Base-by-base conservation (phyloP, 495 filamentous ascomycete genomes). In the Thozetella sp. region DNA sequence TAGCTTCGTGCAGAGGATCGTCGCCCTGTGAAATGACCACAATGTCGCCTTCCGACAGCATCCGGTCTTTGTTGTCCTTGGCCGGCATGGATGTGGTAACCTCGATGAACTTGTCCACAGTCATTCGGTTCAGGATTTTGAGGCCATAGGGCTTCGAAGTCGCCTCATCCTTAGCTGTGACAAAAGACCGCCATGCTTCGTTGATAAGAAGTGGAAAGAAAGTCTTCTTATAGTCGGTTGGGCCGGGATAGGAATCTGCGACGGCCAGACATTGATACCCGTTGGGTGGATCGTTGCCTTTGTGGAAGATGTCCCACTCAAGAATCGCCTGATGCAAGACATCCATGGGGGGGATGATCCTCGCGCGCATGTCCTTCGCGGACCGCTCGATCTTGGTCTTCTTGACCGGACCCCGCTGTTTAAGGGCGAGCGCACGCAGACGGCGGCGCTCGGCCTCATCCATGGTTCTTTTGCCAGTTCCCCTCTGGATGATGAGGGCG, bases 141-240 rank as follows among this genome's bases (percentile, higher is more conserved):
- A 97, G 84, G 54, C 93, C 91, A 60, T 95, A 91, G 0, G 89
- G 80, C 58, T 88, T 91, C 66, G 87, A 88, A 23, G 78, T 87
- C 15, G 85, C 84, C 72, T 99, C 96, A 66, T 99, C 93, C 67
- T 91, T 92, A 2, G 90, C 86, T 51, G 91, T 91, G 27, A 96
- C 86, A 65, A 99, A 95, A 1, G 91, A 89, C 70, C 96, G 91
- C 95, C 95, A 99, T 52, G 93, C 94, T 72, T 99, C 95, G 51
- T 97, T 87, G 51, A 96, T 86, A 27, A 99, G 82, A 37, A 99
- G 79, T 12, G 95, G 96, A 57, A 93, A 86, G 78, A 98, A 99
- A 0, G 92, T 94, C 53, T 83, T 80, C 73, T 96, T 91, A 67
- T 98, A 99, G 55, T 90, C 87, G 52, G 73, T 70, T 19, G 92